Evolutionary conservation across 2,329 filamentous ascomycete genomes (phyloP).

Genomic region (Penicillium griseofulvum): DNA sequence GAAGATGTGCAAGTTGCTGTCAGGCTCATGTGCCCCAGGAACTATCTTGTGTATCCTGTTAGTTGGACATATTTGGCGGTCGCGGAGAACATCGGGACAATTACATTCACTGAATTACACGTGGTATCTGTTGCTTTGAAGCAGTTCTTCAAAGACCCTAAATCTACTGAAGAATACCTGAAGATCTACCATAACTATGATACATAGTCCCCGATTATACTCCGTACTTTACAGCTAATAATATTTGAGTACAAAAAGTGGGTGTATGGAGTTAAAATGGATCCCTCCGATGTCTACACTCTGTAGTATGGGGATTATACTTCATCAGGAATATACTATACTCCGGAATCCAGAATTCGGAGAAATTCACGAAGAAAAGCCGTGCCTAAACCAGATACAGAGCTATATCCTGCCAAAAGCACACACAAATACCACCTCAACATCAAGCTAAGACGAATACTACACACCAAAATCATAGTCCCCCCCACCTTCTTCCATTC

Average conservation of each 20-base stretch:
- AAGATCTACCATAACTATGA: neutral
- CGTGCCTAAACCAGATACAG: neutral
- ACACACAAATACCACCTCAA: neutral
- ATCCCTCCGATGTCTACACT: neutral
- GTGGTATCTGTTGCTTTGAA: neutral
- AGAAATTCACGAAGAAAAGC: neutral
- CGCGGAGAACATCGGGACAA: neutral
- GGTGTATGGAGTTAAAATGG: neutral
- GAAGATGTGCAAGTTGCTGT: constrained; percentile 5
- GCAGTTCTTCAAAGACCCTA: neutral
- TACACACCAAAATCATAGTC: neutral
- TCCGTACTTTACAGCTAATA: neutral
- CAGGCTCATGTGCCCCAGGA: neutral
- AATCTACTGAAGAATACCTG: neutral
- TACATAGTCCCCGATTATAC: neutral
- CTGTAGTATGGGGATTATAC: neutral
- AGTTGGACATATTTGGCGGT: neutral
- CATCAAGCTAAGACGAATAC: neutral
- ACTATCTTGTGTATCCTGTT: neutral
- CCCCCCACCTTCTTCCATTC: neutral
- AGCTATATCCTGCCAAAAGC: too few relatives aligned
- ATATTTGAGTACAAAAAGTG: neutral
- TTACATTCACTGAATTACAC: neutral
- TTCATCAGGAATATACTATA: neutral
- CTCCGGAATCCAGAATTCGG: neutral